Base-by-base conservation (phyloP, 345 rosid genomes). In the Linum lewisii region DNA sequence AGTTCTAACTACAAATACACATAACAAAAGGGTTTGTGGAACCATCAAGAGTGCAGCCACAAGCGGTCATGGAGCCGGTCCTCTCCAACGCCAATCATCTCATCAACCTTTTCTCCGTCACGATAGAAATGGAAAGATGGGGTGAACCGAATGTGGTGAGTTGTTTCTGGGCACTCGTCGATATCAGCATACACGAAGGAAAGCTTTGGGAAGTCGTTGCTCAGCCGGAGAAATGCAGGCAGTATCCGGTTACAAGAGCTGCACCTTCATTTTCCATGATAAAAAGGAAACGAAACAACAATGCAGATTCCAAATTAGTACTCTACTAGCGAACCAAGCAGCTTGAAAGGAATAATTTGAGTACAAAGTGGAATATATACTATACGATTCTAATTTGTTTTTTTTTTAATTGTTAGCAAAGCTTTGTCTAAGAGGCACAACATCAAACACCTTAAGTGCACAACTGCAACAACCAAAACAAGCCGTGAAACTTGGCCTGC, bases 41-140 rank as follows among this genome's bases (percentile, higher is more conserved):
- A 2, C 14, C 9, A 42, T 90, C 82, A 91, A 38, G 98, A 91
- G 59, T 88, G 98, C 66, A 91, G 66, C 96, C 98, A 92, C 66
- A 92, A 61, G 32, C 95, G 90, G 70, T 92, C 96, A 22, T 75
- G 97, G 25, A 93, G 78, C 50, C 95, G 74, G 73, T 93, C 84
- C 65, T 89, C 95, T 55, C 99, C 95, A 5, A 85, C 86, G 29
- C 99, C 99, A 16, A 71, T 83, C 97, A 93, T 89, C 84, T 93
- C 92, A 57, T 93, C 99, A 0, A 93, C 92, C 67, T 81, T 77
- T 61, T 89, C 91, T 0, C 97, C 97, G 14, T 85, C 87, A 6
- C 88, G 79, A 78, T 82, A 89, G 60, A 93, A 93, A 57, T 84
- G 94, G 63, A 93, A 89, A 5, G 95, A 82, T 1, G 99, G 99